Evolutionary conservation across 2,329 filamentous ascomycete genomes (phyloP), one percentile per base, ranked within the genome.

Genomic region (Curvularia verruculosa): DNA sequence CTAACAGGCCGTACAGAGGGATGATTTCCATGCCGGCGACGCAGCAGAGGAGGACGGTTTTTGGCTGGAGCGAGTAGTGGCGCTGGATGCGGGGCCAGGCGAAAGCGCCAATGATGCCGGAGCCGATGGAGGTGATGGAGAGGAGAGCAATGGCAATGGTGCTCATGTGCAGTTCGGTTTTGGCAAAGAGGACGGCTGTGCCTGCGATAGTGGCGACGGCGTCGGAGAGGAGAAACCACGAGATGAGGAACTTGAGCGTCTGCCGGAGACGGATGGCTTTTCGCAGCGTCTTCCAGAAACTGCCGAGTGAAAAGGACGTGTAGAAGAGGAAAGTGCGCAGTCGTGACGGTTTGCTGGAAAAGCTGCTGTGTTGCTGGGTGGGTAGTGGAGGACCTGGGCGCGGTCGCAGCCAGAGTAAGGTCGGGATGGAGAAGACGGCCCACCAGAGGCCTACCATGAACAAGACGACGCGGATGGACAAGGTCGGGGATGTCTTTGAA

Each of bases 161-260:
- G 63, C 87, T 84, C 92, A 98, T 96, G 65, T 91, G 85, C 13
- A 98, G 82, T 71, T 93, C 86, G 0, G 92, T 97, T 76, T 96
- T 96, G 21, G 92, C 94, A 72, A 96, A 97, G 9, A 98, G 82
- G 26, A 97, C 91, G 1, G 94, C 93, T 0, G 93, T 96, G n/a
- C 91, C 93, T 23, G 91, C 94, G 0, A 96, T 92, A 0, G 94
- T 97, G 2, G 94, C 94, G 58, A 97, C 90, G 23, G 91, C 91
- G 70, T 98, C 94, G 2, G 91, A 96, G 2, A 97, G 83, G 13
- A 97, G 83, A 71, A 98, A 96, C 94, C 94, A 98, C 5, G 90
- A 90, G 3, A 84, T 83, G 9, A 97, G 83, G 71, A 93, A 94
- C 4, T 92, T 78, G 45, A 88, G 79, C n/a, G 90, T 87, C 66